A percentile compares a stretch with the other conserved stretches of the same genome.
phyloP scores from a whole-genome alignment of 306 rosid species.

The Macrotyloma uniflorum region DNA sequence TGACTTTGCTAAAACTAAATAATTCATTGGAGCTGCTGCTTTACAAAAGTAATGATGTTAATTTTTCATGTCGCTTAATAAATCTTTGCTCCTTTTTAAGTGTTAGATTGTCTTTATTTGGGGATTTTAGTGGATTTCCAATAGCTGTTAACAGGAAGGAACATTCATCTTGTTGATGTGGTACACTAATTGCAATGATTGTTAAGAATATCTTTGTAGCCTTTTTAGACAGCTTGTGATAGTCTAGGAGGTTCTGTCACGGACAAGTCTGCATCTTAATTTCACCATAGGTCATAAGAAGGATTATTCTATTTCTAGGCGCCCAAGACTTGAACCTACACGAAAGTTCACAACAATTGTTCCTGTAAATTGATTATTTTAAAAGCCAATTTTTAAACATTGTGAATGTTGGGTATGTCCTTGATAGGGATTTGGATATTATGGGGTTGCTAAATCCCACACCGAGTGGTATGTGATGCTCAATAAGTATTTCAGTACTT shows the following conservation, averaged over 20 bases:
- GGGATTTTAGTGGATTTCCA: neutral
- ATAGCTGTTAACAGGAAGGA: neutral
- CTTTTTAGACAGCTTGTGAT: too few species aligned
- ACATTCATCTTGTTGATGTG: neutral
- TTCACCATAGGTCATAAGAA: neutral
- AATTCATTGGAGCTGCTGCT: neutral
- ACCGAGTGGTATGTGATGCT: too few species aligned
- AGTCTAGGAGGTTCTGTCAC: too few species aligned
- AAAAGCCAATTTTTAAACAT: neutral
- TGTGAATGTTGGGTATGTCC: neutral
- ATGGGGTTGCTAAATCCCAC: too few species aligned
- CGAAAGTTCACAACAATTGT: neutral
- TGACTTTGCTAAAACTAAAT: slow-evolving; percentile 34
- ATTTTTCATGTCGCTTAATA: neutral
- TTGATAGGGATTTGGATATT: too few species aligned
- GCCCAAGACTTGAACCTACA: neutral
- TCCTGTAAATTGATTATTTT: neutral
- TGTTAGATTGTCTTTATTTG: neutral
- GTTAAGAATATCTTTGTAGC: too few species aligned
- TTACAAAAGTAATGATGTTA: neutral
- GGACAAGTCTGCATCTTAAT: neutral
- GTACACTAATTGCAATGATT: neutral
- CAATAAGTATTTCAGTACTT: too few species aligned
- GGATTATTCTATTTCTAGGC: neutral
- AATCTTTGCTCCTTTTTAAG: neutral